phyloP scores from a whole-genome alignment of 306 rosid genomes.

The Quercus parvula region DNA sequence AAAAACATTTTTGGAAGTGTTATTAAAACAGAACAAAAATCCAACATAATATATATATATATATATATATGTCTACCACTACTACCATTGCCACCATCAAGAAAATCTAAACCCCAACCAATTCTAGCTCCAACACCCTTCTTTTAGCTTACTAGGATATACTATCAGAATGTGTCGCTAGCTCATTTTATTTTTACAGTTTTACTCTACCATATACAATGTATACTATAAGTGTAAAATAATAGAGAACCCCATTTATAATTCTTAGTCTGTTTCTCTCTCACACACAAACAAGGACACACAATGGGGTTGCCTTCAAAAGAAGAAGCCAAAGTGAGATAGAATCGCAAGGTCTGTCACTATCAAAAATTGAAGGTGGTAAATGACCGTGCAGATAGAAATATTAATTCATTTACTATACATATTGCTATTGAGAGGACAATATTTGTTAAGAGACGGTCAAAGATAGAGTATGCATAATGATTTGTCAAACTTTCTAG shows the following conservation, averaged over 20 bases:
- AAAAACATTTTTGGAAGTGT: neutral
- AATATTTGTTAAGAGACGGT: slow-evolving; percentile 39
- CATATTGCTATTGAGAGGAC: slow-evolving; percentile 8
- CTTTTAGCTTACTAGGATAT: slow-evolving; percentile 51
- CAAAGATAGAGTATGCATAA: slow-evolving; percentile 59
- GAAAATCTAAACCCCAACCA: slow-evolving; percentile 67
- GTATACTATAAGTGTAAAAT: slow-evolving; percentile 7
- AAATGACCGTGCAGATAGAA: slow-evolving; percentile 30
- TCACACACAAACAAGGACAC: slow-evolving; percentile 4
- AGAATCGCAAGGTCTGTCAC: slow-evolving; percentile 56
- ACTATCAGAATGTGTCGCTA: slow-evolving; percentile 56
- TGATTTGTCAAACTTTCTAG: slow-evolving; percentile 56
- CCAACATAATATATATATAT: neutral
- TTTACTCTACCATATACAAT: slow-evolving; percentile 31
- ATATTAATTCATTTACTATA: slow-evolving; percentile 20
- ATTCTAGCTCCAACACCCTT: slow-evolving; percentile 51
- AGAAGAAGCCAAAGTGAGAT: slow-evolving; percentile 52
- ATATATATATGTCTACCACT: slow-evolving; percentile 20
- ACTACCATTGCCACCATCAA: slow-evolving; percentile 35
- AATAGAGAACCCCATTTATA: slow-evolving; percentile 12
- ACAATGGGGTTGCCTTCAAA: slow-evolving; percentile 33
- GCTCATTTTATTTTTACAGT: slow-evolving; percentile 23
- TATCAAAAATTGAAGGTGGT: slow-evolving; percentile 43
- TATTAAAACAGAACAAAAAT: slow-evolving; percentile 22
- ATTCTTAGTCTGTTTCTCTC: slow-evolving; percentile 2